Percentiles rank a stretch among this genome's conserved stretches.
Evolutionary conservation across 352 stramenopile species (phyloP).

Genomic region (Globisporangium paddicum): DNA sequence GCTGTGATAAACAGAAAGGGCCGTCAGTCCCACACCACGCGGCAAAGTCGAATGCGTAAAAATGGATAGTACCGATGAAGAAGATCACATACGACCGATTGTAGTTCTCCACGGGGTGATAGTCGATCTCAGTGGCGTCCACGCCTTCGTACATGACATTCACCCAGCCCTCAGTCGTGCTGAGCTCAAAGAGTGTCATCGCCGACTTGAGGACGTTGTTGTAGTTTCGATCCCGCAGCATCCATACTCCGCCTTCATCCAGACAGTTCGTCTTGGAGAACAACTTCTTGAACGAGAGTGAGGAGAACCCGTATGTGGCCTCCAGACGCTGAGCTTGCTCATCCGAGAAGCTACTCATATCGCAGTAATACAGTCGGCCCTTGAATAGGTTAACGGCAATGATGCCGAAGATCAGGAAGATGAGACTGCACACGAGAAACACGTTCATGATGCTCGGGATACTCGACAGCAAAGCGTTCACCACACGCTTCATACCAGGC

Average conservation of each 20-base stretch:
- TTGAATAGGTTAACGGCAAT: conserved; percentile 76
- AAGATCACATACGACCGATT: conserved; percentile 62
- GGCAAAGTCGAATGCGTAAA: background rate
- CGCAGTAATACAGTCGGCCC: conserved; percentile 72
- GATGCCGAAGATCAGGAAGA: conserved; percentile 87
- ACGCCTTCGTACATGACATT: conserved; percentile 76
- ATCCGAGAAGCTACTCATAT: conserved; percentile 32
- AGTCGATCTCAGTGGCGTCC: conserved; percentile 57
- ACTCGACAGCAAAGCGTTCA: conserved; percentile 70
- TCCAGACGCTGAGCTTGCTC: conserved; percentile 20
- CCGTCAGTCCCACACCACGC: background rate
- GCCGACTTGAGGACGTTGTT: conserved; percentile 59
- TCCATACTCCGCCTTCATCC: conserved; percentile 22
- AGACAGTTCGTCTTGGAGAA: conserved; percentile 33
- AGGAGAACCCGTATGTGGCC: conserved; percentile 30
- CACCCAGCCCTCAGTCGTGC: conserved; percentile 83
- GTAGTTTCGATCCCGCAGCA: conserved; percentile 40
- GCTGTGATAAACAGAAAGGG: conserved; percentile 14
- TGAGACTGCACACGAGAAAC: conserved; percentile 81
- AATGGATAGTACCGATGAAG: conserved; percentile 45
- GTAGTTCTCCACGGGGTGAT: conserved; percentile 70
- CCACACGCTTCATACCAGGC: conserved; percentile 64
- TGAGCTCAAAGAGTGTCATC: conserved; percentile 79
- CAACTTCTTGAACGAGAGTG: conserved; percentile 35
- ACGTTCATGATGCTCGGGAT: conserved; percentile 80